Evolutionary conservation across 148 eudicot species (phyloP).

Genomic region (Rhododendron henanense): DNA sequence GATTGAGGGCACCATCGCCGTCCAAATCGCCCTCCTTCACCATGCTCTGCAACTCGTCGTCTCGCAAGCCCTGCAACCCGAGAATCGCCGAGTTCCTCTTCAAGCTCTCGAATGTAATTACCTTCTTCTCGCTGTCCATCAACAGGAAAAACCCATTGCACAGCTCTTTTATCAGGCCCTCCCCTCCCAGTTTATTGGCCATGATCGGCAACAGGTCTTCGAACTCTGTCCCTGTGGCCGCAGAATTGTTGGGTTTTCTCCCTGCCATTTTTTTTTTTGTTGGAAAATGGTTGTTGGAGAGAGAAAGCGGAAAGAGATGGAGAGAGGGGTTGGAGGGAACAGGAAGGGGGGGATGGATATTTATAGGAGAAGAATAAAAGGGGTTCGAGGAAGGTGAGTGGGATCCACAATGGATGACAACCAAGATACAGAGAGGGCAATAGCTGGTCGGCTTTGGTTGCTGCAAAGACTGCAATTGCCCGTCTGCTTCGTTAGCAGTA

Average conservation of each 20-base stretch:
- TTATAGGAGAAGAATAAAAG: neutral
- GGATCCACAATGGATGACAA: slow-evolving; percentile 9
- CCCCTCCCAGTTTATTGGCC: slow-evolving; percentile 33
- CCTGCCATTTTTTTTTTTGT: slow-evolving; percentile 1
- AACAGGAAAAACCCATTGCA: slow-evolving; percentile 34
- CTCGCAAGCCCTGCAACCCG: slow-evolving; percentile 30
- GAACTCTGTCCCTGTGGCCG: neutral
- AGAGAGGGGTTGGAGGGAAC: neutral
- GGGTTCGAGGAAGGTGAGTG: slow-evolving; percentile 1
- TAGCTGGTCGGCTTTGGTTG: slow-evolving; percentile 22
- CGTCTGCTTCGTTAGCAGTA: neutral
- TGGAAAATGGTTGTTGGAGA: neutral
- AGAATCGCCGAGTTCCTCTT: slow-evolving; percentile 26
- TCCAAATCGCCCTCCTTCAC: slow-evolving; percentile 30
- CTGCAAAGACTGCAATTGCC: slow-evolving; percentile 16
- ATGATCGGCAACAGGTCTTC: slow-evolving; percentile 30
- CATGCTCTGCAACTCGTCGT: slow-evolving; percentile 32
- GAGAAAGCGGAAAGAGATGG: neutral
- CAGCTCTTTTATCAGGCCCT: slow-evolving; percentile 31
- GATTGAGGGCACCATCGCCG: slow-evolving; percentile 34
- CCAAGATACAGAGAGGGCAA: neutral
- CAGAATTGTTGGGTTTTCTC: neutral
- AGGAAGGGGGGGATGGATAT: neutral
- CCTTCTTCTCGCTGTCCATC: slow-evolving; percentile 28
- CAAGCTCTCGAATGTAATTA: slow-evolving; percentile 35